Evolutionary conservation across 1,284 basidiomycete species (phyloP).

Genomic region (Cryptococcus wingfieldii): DNA sequence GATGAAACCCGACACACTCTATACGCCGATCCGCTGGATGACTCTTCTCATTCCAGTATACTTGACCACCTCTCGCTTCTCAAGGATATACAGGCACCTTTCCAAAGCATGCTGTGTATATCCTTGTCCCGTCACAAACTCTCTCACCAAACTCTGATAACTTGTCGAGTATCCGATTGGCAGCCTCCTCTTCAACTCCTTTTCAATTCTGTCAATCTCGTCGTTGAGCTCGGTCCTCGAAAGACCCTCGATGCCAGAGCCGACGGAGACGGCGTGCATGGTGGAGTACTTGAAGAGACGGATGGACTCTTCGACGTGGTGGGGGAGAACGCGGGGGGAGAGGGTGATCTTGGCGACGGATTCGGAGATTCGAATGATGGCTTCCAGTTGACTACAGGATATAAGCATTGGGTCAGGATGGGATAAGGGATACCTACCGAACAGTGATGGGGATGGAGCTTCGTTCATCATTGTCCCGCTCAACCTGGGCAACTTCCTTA

Average conservation of each 20-base stretch:
- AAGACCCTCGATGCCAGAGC: conserved; percentile 73
- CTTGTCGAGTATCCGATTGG: conserved; percentile 97
- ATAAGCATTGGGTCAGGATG: background rate
- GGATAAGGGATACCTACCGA: conserved; percentile 58
- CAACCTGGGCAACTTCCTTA: conserved; percentile 93
- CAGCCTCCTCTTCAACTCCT: conserved; percentile 78
- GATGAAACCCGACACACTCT: conserved; percentile 2
- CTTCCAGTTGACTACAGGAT: conserved; percentile 83
- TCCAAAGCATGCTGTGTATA: conserved; percentile 90
- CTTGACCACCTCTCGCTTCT: conserved; percentile 90
- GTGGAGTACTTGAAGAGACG: conserved; percentile 98
- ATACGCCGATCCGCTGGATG: conserved; percentile 42
- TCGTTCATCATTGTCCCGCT: conserved; percentile 93
- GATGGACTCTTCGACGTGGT: conserved; percentile 98
- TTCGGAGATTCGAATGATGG: conserved; percentile 97
- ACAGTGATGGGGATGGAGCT: conserved; percentile 98
- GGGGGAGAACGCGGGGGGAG: conserved; percentile 75
- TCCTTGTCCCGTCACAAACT: conserved; percentile 91
- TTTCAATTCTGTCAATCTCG: conserved; percentile 89
- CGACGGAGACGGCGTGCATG: conserved; percentile 95
- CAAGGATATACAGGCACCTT: conserved; percentile 82
- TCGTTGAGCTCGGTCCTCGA: conserved; percentile 89
- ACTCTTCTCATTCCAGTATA: conserved; percentile 68
- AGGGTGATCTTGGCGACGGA: conserved; percentile 92
- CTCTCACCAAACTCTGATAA: conserved; percentile 87